Evolutionary conservation across 805 yeast genomes (phyloP).

Genomic region (Candida michaelii): DNA sequence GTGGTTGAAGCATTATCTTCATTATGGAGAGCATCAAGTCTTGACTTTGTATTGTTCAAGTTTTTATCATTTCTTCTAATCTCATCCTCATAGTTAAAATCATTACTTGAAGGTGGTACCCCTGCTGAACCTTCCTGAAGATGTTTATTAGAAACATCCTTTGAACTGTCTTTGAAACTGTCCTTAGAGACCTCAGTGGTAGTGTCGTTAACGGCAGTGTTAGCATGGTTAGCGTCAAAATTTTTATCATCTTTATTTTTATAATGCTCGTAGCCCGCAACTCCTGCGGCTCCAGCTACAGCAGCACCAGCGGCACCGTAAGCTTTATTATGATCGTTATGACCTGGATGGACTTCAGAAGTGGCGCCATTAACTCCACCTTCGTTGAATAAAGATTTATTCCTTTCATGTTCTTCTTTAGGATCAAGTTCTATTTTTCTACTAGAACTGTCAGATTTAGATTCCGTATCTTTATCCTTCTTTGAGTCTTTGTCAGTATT

Average conservation of each 20-base stretch:
- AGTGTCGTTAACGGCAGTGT: no score
- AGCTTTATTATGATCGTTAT: not conserved
- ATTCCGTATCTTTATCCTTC: not conserved
- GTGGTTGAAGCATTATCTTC: conserved; percentile 14
- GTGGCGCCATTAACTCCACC: conserved; percentile 25
- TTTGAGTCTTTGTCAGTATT: conserved; percentile 5
- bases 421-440: conserved; percentile 19
- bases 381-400: conserved; percentile 33
- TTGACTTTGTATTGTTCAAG: conserved; percentile 5
- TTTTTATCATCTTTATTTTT: not conserved
- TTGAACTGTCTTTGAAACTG: no score
- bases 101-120: conserved; percentile 8
- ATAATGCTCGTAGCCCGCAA: conserved; percentile 1
- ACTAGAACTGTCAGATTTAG: not conserved
- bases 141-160: not conserved
- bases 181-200: no score
- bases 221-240: no score
- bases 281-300: conserved; percentile 15
- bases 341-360: conserved; percentile 5
- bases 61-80: conserved; percentile 7
- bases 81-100: conserved; percentile 10
- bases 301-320: conserved; percentile 15
- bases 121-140: conserved; percentile 7
- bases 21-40: conserved; percentile 7
- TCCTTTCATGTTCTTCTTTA: conserved; percentile 23